Conservation (phyloP, 139 green algal species). For the Eudorina sp. region DNA sequence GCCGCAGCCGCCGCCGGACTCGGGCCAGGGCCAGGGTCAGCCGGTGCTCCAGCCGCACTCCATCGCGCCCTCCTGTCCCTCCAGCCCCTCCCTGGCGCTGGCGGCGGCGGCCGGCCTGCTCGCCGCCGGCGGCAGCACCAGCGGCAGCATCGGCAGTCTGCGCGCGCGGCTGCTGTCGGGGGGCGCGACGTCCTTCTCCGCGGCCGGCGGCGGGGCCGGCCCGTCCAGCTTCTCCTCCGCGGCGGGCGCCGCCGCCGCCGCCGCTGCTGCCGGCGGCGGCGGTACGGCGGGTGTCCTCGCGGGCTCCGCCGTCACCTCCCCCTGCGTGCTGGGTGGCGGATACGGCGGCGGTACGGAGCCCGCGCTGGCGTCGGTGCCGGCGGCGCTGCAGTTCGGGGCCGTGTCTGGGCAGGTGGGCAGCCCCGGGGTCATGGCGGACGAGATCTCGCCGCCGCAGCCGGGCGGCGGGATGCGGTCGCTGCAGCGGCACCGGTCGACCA, state of each 20-base stretch:
- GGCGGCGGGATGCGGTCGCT: neutral
- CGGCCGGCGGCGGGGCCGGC: neutral
- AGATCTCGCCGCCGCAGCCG: too few relatives aligned
- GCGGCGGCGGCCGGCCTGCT: neutral
- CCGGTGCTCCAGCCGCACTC: neutral
- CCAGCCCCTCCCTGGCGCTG: neutral
- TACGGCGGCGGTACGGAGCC: neutral
- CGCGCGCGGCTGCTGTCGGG: neutral
- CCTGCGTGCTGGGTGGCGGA: neutral
- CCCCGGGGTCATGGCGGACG: too few relatives aligned
- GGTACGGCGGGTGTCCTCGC: neutral
- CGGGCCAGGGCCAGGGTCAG: neutral
- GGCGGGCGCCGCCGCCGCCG: too few relatives aligned
- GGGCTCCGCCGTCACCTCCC: neutral
- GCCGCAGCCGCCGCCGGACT: neutral
- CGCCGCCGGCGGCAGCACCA: neutral
- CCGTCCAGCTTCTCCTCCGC: too few relatives aligned
- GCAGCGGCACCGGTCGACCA: constrained; percentile 35
- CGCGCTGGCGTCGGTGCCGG: neutral
- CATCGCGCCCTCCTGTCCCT: neutral
- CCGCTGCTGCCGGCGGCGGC: neutral
- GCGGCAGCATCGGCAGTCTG: neutral
- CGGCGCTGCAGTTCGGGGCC: neutral
- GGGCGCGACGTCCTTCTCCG: neutral
- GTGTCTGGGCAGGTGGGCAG: neutral